Evolutionary conservation across 352 stramenopile species (phyloP), one percentile per base, ranked within the genome.

Genomic region (Thalassiosira livingstoniorum): DNA sequence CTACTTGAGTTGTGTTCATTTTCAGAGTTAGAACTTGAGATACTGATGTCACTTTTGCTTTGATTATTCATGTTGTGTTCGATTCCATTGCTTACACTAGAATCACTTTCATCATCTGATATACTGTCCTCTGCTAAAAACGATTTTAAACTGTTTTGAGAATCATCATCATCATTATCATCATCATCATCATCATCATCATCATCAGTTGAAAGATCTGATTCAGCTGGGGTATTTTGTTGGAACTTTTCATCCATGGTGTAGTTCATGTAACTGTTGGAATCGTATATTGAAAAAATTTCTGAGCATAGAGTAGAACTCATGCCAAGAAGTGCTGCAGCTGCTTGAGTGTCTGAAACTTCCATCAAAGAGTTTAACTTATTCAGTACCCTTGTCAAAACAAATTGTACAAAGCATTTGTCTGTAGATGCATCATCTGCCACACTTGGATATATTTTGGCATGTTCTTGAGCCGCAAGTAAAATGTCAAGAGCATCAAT

Each of bases 301-400:
- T 80, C 73, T 11, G 61, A 68, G 18, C 42, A 51, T 51, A 51
- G 18, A 51, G 10, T 51, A 18, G 42, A 10, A 51, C 18, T 11
- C n/a, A 80, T 23, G 1, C 76, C 76, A 64, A 83, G 39, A 27
- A 78, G 60, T 23, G 58, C 47, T 29, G 4, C 42, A 29, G 67
- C 60, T 10, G 76, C 76, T 68, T 83, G 76, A 31, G 67, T 83
- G 35, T 83, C 67, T 32, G 32, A 73, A 35, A 78, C 63, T 69
- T 83, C 67, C 42, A 70, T 77, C 25, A 83, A 66, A 32, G 60
- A 75, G 5, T 47, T 55, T 2, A 83, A 29, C 60, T 83, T 60
- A 37, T 83, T 83, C 23, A 77, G 13, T 23, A 85, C 51, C n/a
- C 53, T 37, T 57, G 77, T 85, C 25, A 85, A 15, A 7, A 85